Percentiles rank a stretch among this genome's conserved stretches.
phyloP scores from a whole-genome alignment of 2,329 filamentous ascomycete genomes.

The Emmonsiellopsis sp. region DNA sequence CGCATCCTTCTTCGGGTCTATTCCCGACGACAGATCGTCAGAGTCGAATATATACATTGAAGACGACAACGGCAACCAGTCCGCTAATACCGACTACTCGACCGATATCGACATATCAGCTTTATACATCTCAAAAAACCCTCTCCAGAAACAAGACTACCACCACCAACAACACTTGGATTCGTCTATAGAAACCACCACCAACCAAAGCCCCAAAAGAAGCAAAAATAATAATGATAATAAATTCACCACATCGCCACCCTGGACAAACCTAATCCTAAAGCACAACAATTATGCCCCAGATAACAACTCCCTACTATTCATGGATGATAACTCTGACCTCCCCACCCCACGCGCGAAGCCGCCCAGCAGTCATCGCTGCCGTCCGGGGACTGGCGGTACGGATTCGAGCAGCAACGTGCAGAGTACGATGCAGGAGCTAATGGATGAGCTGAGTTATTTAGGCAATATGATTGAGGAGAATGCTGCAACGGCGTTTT shows the following conservation, averaged over 20 bases:
- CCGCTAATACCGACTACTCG: conserved; percentile 11
- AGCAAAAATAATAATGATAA: not conserved
- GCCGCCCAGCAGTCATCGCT: not conserved
- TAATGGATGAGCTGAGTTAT: conserved; percentile 44
- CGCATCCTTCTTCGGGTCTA: not conserved
- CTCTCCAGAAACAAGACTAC: conserved; percentile 13
- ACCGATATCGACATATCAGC: conserved; percentile 21
- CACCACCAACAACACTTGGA: no score
- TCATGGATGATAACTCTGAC: not conserved
- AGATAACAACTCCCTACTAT: not conserved
- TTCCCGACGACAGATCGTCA: not conserved
- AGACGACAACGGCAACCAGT: conserved; percentile 9
- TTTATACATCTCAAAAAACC: conserved; percentile 21
- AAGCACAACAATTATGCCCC: not conserved
- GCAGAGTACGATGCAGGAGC: conserved; percentile 33
- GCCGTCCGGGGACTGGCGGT: no score
- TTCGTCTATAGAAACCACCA: no score
- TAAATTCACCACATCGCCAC: not conserved
- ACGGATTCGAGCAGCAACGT: not conserved
- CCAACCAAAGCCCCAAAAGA: conserved; percentile 25
- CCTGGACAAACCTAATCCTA: not conserved
- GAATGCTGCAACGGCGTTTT: conserved; percentile 14
- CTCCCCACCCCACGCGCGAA: conserved; percentile 6
- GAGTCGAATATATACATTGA: not conserved
- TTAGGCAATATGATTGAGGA: conserved; percentile 38